Base-by-base conservation (phyloP, 192 early-diverging fungal species). In the Coemansia sp. region DNA sequence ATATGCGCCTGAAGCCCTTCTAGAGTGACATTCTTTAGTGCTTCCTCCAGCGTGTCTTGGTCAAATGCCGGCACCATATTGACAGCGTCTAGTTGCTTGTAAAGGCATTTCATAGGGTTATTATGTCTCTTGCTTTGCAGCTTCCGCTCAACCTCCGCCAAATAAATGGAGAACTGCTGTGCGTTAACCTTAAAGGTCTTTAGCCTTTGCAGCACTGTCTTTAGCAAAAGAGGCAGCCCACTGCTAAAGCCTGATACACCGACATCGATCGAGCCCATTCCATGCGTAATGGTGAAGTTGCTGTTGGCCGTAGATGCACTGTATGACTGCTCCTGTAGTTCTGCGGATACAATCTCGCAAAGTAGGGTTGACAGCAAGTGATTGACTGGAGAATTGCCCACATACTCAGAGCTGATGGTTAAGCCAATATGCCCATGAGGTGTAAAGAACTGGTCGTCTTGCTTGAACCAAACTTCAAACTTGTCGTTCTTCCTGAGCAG, bases 401-500 rank as follows among this genome's bases (percentile, higher is more conserved):
- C 17, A n/a, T 31, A 34, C 32, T 58, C 29, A 13, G 56, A 58
- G 31, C 32, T 58, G 5, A 88, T 87, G 50, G 80, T 70, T 40
- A 95, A 84, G 68, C 84, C 86, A 40, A 92, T 82, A 56, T 86
- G 86, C 15, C 90, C 92, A 64, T 91, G 91, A 29, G 97, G 97
- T 6, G 91, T 85, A 85, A 87, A 90, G 64, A 94, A 98, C 1
- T 84, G 91, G 67, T 94, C 91, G 73, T 97, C 95, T 64, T 91
- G 89, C 74, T 95, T 95, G 70, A 93, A 88, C 97, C 97, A 98
- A 63, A 96, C 62, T 9, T 94, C 87, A 34, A 59, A 27, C 12
- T 13, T 51, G 36, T 78, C 65, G 0, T 36, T 70, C 34, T 32
- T 48, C 27, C 40, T 42, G 19, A 79, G 42, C 20, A 74, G 63